Percentiles rank a stretch among this genome's conserved stretches.
Evolutionary conservation across 2,329 filamentous ascomycete genomes (phyloP).

Genomic region (Claviceps fusiformis): DNA sequence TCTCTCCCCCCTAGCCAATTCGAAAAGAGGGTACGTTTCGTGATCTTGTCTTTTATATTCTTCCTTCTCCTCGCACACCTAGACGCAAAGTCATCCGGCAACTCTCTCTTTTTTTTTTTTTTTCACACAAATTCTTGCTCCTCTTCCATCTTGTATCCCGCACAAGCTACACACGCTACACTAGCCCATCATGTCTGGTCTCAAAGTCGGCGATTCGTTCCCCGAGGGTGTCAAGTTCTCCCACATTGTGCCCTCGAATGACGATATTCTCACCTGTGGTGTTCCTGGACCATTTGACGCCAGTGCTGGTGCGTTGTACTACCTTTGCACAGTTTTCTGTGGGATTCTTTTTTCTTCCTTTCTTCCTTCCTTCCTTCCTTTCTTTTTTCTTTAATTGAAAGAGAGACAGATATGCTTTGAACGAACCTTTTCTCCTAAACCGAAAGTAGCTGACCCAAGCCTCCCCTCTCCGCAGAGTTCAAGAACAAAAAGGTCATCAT

Average conservation of each 20-base stretch:
- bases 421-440: too few species aligned
- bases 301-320: constrained; percentile 44
- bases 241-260: constrained; percentile 65
- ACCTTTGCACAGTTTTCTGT: too few species aligned
- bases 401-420: too few species aligned
- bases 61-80: not conserved
- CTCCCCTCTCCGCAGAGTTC: constrained; percentile 27
- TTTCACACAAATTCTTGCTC: not conserved
- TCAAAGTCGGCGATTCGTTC: constrained; percentile 74
- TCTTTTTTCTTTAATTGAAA: not conserved
- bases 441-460: too few species aligned
- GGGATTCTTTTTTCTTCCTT: too few species aligned
- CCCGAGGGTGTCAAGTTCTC: constrained; percentile 70
- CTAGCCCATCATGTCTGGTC: constrained; percentile 36
- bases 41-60: not conserved
- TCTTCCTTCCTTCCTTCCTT: too few species aligned
- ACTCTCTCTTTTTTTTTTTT: too few species aligned
- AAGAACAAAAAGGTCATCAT: constrained; percentile 42
- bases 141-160: not conserved
- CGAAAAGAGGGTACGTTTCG: too few species aligned
- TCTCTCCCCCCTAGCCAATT: too few species aligned
- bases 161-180: not conserved
- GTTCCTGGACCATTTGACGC: constrained; percentile 67
- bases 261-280: constrained; percentile 65
- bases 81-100: too few species aligned